Conservation (phyloP, 345 rosid genomes). For the Diplotaxis tenuifolia region DNA sequence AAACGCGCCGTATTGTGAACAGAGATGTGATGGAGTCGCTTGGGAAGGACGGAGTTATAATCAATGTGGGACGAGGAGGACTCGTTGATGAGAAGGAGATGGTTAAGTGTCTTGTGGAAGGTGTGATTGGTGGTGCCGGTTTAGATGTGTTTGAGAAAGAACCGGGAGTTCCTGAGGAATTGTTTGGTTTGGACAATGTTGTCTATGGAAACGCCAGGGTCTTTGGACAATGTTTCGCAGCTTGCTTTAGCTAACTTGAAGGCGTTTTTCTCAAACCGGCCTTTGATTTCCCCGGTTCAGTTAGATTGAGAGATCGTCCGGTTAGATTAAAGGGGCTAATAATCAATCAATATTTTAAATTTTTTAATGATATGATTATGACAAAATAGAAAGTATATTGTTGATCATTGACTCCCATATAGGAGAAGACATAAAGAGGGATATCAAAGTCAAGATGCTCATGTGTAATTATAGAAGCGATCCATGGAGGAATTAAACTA, state of each 20-base stretch:
- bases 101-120: conserved; percentile 50
- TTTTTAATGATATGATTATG: not conserved
- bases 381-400: not conserved
- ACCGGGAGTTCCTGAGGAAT: conserved; percentile 54
- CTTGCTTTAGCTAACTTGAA: conserved; percentile 51
- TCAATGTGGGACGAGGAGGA: conserved; percentile 35
- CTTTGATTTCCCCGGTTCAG: conserved; percentile 43
- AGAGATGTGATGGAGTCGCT: conserved; percentile 34
- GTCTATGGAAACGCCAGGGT: conserved; percentile 58
- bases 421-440: not conserved
- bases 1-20: conserved; percentile 32
- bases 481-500: not conserved
- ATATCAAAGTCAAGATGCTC: not conserved
- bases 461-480: not conserved
- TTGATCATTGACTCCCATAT: not conserved
- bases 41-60: conserved; percentile 30
- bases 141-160: conserved; percentile 84
- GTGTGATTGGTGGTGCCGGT: conserved; percentile 74
- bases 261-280: conserved; percentile 61
- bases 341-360: not conserved
- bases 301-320: conserved; percentile 15
- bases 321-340: not conserved
- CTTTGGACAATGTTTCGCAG: conserved; percentile 38
- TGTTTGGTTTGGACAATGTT: conserved; percentile 58
- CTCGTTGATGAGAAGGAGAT: conserved; percentile 48